Conservation (phyloP, 2,329 filamentous ascomycete genomes). For the Cladobotryum protrusum region DNA sequence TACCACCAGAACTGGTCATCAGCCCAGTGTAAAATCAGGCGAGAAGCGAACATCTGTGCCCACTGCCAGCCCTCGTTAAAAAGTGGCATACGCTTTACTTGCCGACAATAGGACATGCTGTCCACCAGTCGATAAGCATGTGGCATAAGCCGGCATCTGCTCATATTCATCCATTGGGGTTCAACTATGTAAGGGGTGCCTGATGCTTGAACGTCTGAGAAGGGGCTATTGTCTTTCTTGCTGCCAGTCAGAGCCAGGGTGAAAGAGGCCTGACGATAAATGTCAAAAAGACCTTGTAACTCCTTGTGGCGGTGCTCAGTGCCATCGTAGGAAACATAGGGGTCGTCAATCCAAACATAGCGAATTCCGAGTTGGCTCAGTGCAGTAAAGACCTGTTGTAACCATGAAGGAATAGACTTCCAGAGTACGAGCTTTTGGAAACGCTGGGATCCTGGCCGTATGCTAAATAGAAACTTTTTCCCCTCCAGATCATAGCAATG, state of each 20-base stretch:
- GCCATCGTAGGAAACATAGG: neutral
- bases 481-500: neutral
- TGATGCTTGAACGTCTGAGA: neutral
- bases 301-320: neutral
- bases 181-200: neutral
- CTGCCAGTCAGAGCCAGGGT: neutral
- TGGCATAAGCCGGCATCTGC: neutral
- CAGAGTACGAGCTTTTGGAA: neutral
- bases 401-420: neutral
- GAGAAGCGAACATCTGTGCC: neutral
- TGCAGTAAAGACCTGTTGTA: neutral
- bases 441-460: neutral
- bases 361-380: neutral
- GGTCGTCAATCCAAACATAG: neutral
- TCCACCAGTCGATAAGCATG: neutral
- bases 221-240: neutral
- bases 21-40: neutral
- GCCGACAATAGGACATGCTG: neutral
- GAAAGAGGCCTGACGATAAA: neutral
- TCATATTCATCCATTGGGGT: neutral
- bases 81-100: neutral
- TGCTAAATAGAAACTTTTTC: neutral
- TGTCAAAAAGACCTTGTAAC: neutral
- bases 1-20: neutral
- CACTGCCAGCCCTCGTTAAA: neutral